These are phyloP conservation scores for Amylocystis lapponica DNA, from an alignment of 768 basidiomycete genomes.

Conservation along the genomic window DNA sequence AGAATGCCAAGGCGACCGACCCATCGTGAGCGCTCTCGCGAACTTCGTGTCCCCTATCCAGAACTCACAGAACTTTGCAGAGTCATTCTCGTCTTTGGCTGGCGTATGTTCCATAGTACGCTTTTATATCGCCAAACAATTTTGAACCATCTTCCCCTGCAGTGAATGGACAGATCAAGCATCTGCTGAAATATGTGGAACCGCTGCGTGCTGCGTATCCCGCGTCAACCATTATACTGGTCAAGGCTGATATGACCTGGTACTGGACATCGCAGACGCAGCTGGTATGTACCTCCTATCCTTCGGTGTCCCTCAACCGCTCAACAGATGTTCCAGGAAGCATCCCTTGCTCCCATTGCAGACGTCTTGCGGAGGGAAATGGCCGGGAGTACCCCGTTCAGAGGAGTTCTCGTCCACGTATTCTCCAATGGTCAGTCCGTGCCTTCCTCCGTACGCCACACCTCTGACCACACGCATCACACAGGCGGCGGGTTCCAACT, in stretches of 20 bases:
- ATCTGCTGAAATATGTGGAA: not conserved
- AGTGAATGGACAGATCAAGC: not conserved
- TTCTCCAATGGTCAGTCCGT: not conserved
- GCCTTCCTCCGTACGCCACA: not conserved
- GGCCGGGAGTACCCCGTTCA: not conserved
- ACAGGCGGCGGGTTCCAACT: not conserved
- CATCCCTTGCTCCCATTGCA: not conserved
- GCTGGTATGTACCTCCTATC: not conserved
- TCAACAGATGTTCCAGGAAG: not conserved
- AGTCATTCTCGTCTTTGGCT: not conserved
- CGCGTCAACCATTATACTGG: not conserved
- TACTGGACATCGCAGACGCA: not conserved
- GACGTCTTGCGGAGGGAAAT: not conserved
- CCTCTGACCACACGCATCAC: not conserved
- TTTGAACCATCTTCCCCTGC: not conserved
- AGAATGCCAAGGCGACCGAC: too few species aligned
- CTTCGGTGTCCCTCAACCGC: not conserved
- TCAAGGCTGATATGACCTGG: not conserved
- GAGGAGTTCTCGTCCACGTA: not conserved
- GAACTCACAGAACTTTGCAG: too few species aligned
- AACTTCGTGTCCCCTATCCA: constrained; percentile 67
- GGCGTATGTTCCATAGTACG: not conserved
- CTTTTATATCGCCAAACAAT: not conserved
- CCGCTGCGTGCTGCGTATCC: not conserved
- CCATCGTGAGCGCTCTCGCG: constrained; percentile 54